Percentiles rank a stretch among this genome's conserved stretches.
Evolutionary conservation across 495 filamentous ascomycete species (phyloP).

Genomic region (Rhizodiscina lignyota): DNA sequence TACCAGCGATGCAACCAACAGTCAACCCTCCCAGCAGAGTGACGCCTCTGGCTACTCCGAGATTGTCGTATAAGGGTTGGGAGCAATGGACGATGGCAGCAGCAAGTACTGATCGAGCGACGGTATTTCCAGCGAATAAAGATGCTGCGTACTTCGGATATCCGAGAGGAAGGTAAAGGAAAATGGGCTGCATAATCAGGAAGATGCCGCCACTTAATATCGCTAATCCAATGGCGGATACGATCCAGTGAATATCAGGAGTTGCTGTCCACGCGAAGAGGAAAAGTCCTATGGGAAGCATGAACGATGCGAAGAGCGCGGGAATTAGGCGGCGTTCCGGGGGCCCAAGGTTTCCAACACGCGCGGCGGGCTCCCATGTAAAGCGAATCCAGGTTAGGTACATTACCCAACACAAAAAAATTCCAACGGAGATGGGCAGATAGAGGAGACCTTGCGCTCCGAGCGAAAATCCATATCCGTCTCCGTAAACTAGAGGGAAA

Average conservation of each 20-base stretch:
- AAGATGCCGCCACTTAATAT: constrained; percentile 36
- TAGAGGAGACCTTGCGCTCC: constrained; percentile 50
- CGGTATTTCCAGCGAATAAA: constrained; percentile 46
- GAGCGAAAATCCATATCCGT: constrained; percentile 42
- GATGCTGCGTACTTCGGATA: constrained; percentile 47
- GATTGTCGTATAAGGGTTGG: constrained; percentile 36
- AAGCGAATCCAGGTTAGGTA: constrained; percentile 36
- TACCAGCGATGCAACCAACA: constrained; percentile 36
- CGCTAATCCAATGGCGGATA: constrained; percentile 37
- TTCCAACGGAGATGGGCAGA: constrained; percentile 41
- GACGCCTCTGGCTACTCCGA: constrained; percentile 38
- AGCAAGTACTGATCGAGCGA: constrained; percentile 36
- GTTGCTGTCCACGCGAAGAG: constrained; percentile 41
- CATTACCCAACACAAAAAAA: constrained; percentile 31
- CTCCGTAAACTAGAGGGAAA: constrained; percentile 55
- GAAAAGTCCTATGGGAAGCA: constrained; percentile 42
- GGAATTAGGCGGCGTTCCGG: constrained; percentile 39
- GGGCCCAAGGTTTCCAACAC: constrained; percentile 24
- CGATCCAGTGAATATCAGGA: constrained; percentile 44
- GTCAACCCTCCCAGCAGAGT: constrained; percentile 40
- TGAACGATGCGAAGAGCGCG: constrained; percentile 35
- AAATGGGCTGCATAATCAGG: constrained; percentile 44
- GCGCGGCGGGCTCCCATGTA: constrained; percentile 33
- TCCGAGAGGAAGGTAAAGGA: constrained; percentile 42
- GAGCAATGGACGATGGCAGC: constrained; percentile 41